These are phyloP conservation scores for Haematococcus sp. DNA, from an alignment of 139 green algal species.

Conservation along the genomic window DNA sequence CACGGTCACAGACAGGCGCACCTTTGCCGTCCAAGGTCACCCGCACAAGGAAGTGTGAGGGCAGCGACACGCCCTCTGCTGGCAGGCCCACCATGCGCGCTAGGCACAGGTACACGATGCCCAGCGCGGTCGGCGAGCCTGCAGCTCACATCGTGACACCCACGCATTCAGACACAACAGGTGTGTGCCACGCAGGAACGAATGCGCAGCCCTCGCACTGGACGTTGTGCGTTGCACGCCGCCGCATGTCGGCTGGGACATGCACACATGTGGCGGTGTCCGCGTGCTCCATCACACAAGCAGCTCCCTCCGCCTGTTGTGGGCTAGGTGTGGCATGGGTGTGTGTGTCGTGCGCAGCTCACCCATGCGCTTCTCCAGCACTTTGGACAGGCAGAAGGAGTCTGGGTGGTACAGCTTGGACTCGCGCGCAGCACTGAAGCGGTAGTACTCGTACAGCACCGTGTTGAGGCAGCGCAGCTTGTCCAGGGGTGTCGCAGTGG, in stretches of 20 bases:
- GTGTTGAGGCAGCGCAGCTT: background rate
- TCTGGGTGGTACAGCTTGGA: slow-evolving; percentile 8
- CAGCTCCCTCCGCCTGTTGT: too few relatives aligned
- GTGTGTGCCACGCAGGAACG: too few relatives aligned
- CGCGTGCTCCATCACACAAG: too few relatives aligned
- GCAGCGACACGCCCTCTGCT: slow-evolving; percentile 1
- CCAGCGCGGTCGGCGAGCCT: slow-evolving; percentile 9
- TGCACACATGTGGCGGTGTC: too few relatives aligned
- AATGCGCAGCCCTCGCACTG: too few relatives aligned
- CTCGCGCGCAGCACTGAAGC: slow-evolving; percentile 3
- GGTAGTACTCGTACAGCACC: slow-evolving; percentile 17
- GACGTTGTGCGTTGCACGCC: too few relatives aligned
- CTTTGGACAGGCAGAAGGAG: background rate
- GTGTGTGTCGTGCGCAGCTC: too few relatives aligned
- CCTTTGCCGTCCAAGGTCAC: background rate
- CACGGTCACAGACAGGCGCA: too few relatives aligned
- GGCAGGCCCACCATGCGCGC: slow-evolving; percentile 13
- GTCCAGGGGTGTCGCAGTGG: background rate
- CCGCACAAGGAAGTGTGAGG: slow-evolving; percentile 12
- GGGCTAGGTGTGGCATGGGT: too few relatives aligned
- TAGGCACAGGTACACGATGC: slow-evolving; percentile 12
- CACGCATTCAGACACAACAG: too few relatives aligned
- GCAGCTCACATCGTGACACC: background rate
- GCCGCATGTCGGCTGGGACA: too few relatives aligned
- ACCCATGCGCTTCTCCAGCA: slow-evolving; percentile 10